These are phyloP conservation scores for Rhodofomes roseus DNA, from an alignment of 1,284 basidiomycete species.

Conservation along the genomic window DNA sequence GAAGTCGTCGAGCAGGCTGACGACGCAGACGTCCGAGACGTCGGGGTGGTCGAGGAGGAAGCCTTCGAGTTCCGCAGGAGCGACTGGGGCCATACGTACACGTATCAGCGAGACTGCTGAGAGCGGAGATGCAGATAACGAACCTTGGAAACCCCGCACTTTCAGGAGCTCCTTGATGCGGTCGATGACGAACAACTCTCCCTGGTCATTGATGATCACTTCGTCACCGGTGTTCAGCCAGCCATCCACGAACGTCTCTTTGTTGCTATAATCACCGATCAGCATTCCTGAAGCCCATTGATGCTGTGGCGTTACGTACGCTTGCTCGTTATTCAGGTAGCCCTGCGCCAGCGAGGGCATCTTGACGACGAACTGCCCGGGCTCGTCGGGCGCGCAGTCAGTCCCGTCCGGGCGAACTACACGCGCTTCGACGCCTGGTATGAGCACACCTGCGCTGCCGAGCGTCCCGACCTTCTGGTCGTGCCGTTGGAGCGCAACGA, in stretches of 20 bases:
- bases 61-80: constrained; percentile 38
- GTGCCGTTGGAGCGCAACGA: constrained; percentile 31
- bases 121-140: not conserved
- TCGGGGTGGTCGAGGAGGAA: constrained; percentile 71
- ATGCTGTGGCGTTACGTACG: constrained; percentile 35
- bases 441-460: constrained; percentile 36
- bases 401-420: constrained; percentile 40
- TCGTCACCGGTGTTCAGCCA: constrained; percentile 45
- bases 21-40: constrained; percentile 70
- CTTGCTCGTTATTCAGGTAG: constrained; percentile 37
- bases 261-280: constrained; percentile 28
- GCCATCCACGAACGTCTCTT: constrained; percentile 41
- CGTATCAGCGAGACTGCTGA: too few species aligned
- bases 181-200: constrained; percentile 41
- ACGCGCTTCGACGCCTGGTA: constrained; percentile 36
- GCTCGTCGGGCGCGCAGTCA: constrained; percentile 35
- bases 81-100: constrained; percentile 33
- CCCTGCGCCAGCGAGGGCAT: constrained; percentile 37
- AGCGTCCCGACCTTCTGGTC: constrained; percentile 22
- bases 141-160: constrained; percentile 10
- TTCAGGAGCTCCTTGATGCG: constrained; percentile 33
- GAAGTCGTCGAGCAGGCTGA: constrained; percentile 73
- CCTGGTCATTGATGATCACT: constrained; percentile 35
- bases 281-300: too few species aligned
- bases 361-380: constrained; percentile 41